phyloP scores from a whole-genome alignment of 441 rosid genomes.

The Croton setiger region DNA sequence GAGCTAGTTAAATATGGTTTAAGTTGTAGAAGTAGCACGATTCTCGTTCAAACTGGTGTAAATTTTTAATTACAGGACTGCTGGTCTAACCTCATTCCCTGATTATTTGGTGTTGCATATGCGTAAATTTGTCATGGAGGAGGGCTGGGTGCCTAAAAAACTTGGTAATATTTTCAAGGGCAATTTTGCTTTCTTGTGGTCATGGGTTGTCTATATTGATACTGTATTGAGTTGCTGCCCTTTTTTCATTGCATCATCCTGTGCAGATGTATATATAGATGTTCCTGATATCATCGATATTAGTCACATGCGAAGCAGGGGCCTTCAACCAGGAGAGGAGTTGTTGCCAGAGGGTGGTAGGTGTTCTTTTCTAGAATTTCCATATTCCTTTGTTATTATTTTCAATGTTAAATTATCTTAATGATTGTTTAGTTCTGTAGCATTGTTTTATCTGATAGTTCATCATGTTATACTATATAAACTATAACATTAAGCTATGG shows the following conservation, averaged over 20 bases:
- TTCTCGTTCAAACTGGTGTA: background rate
- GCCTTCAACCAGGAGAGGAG: slow-evolving; percentile 94
- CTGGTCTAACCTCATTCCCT: slow-evolving; percentile 94
- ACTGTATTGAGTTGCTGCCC: slow-evolving; percentile 10
- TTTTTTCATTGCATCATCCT: slow-evolving; percentile 19
- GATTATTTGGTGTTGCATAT: slow-evolving; percentile 96
- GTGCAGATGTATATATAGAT: slow-evolving; percentile 87
- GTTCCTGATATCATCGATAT: slow-evolving; percentile 94
- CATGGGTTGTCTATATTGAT: slow-evolving; percentile 12
- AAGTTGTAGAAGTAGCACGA: background rate
- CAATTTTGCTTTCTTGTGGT: slow-evolving; percentile 10
- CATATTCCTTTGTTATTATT: slow-evolving; percentile 8
- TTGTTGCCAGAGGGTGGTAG: slow-evolving; percentile 76
- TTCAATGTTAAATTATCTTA: background rate
- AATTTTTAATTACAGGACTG: slow-evolving; percentile 49
- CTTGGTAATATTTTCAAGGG: slow-evolving; percentile 54
- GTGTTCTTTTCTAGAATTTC: slow-evolving; percentile 23
- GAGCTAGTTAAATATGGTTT: background rate
- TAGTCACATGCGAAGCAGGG: slow-evolving; percentile 91
- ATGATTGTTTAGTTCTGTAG: background rate
- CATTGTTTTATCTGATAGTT: background rate
- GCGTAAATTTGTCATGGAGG: slow-evolving; percentile 94
- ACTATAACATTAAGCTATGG: background rate
- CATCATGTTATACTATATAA: background rate
- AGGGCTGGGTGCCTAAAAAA: slow-evolving; percentile 98